Evolutionary conservation across 495 filamentous ascomycete species (phyloP).

Genomic region (Penicillium fimorum): DNA sequence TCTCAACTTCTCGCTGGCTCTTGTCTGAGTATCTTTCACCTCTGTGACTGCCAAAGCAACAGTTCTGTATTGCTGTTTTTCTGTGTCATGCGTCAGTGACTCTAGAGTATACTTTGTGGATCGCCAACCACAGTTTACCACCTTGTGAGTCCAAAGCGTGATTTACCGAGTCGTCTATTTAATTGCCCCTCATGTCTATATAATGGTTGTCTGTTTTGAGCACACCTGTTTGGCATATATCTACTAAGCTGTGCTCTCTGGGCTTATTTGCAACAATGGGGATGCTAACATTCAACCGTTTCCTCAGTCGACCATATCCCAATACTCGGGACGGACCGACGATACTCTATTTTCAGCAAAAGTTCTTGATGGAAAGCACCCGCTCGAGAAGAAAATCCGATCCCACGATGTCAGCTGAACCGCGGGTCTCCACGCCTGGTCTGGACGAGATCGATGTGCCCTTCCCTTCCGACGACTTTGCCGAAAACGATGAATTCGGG

Average conservation of each 20-base stretch:
- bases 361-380: conserved; percentile 42
- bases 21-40: background rate
- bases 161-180: conserved; percentile 11
- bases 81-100: conserved; percentile 8
- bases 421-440: conserved; percentile 29
- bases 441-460: conserved; percentile 25
- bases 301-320: conserved; percentile 44
- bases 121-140: conserved; percentile 16
- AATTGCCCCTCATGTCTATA: conserved; percentile 12
- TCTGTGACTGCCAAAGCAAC: background rate
- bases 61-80: conserved; percentile 9
- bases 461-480: conserved; percentile 24
- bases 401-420: conserved; percentile 23
- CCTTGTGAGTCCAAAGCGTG: conserved; percentile 19
- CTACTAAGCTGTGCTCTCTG: background rate
- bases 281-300: conserved; percentile 47
- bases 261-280: conserved; percentile 28
- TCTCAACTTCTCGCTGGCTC: conserved; percentile 10
- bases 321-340: conserved; percentile 42
- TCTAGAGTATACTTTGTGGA: conserved; percentile 8
- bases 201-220: background rate
- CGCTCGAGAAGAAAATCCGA: conserved; percentile 31
- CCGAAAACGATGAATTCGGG: conserved; percentile 36
- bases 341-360: conserved; percentile 45
- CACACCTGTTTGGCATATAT: background rate